Percentiles rank a stretch among this genome's conserved stretches.
Evolutionary conservation across 306 rosid genomes (phyloP).

Genomic region (Hippophae gyantsensis): DNA sequence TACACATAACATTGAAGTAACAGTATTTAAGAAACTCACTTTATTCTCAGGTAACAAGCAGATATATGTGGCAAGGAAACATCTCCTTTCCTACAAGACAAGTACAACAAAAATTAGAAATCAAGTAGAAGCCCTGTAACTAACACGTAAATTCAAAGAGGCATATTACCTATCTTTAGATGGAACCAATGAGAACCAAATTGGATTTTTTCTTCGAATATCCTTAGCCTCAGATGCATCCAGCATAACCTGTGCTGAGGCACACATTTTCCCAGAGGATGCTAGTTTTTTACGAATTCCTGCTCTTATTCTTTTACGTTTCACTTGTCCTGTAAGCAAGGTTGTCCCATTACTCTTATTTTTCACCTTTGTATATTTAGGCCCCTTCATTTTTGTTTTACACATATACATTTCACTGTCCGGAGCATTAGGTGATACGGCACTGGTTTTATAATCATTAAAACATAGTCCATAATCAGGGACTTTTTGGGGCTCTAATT

Average conservation of each 20-base stretch:
- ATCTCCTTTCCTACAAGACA: constrained; percentile 73
- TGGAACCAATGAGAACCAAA: constrained; percentile 95
- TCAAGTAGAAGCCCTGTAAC: constrained; percentile 7
- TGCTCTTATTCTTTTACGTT: constrained; percentile 50
- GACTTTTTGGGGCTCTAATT: constrained; percentile 42
- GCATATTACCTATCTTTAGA: constrained; percentile 68
- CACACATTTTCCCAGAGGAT: constrained; percentile 39
- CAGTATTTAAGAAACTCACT: constrained; percentile 39
- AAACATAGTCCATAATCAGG: constrained; percentile 33
- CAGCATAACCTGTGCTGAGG: constrained; percentile 47
- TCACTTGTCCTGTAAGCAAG: constrained; percentile 48
- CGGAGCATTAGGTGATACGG: constrained; percentile 29
- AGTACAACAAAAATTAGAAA: constrained; percentile 18
- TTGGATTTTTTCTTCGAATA: constrained; percentile 50
- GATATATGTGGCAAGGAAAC: constrained; percentile 81
- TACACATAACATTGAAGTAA: constrained; percentile 4
- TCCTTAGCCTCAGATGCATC: constrained; percentile 44
- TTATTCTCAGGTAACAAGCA: constrained; percentile 73
- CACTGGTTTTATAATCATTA: constrained; percentile 38
- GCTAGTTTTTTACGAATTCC: constrained; percentile 49
- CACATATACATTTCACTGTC: constrained; percentile 30
- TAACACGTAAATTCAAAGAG: constrained; percentile 4
- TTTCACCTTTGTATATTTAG: constrained; percentile 43
- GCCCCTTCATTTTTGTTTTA: constrained; percentile 59
- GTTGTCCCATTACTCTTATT: constrained; percentile 40